These are phyloP conservation scores for Macrotyloma uniflorum DNA, from an alignment of 306 rosid species.

Conservation along the genomic window DNA sequence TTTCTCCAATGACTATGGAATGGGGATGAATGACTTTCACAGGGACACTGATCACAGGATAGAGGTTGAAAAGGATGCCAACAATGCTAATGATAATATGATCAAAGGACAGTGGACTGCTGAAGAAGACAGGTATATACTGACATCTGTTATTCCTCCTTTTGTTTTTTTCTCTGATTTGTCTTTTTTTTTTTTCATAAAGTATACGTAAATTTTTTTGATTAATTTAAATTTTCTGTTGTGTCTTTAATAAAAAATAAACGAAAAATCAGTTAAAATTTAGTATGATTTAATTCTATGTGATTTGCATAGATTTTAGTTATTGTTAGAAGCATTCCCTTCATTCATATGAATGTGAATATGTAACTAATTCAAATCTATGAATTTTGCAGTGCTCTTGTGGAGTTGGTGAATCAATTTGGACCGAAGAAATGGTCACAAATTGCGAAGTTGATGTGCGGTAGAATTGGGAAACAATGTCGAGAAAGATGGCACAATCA, in stretches of 20 bases:
- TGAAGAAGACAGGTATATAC: background rate
- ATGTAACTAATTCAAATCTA: background rate
- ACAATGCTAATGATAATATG: background rate
- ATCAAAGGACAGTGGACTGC: background rate
- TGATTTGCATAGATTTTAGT: background rate
- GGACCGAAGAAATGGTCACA: slow-evolving; percentile 69
- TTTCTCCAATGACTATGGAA: slow-evolving; percentile 22
- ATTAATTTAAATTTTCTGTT: too few species aligned
- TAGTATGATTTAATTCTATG: background rate
- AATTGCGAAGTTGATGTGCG: slow-evolving; percentile 53
- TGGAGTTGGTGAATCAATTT: slow-evolving; percentile 43
- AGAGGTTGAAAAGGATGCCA: background rate
- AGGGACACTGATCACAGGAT: background rate
- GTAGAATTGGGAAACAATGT: slow-evolving; percentile 75
- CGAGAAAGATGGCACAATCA: slow-evolving; percentile 90
- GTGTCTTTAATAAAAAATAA: too few species aligned
- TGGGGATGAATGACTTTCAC: background rate
- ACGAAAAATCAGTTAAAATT: background rate
- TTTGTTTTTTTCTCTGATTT: background rate
- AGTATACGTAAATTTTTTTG: too few species aligned
- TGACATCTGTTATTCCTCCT: background rate
- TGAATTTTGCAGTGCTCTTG: slow-evolving; percentile 46
- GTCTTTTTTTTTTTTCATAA: background rate
- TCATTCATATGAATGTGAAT: background rate
- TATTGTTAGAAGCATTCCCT: background rate